A percentile compares a stretch with the other conserved stretches of the same genome.
Conservation (phyloP, 306 rosid genomes). For the Glycine soja region DNA sequence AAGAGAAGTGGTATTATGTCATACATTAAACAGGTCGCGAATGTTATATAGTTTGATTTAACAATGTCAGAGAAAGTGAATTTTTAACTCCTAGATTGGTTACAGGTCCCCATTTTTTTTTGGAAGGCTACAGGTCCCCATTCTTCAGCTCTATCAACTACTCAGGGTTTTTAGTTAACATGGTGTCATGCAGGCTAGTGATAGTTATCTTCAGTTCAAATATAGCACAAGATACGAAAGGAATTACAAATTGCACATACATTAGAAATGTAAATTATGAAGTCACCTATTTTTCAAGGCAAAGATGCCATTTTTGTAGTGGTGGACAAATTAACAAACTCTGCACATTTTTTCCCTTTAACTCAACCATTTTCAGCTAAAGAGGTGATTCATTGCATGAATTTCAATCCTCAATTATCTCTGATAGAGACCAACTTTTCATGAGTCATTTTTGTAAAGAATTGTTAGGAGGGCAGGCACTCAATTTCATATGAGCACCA, state of each 20-base stretch:
- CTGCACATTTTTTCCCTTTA: not conserved
- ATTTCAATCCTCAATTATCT: not conserved
- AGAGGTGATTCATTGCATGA: not conserved
- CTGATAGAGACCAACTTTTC: not conserved
- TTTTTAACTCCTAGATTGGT: constrained; percentile 3
- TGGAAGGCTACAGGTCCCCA: constrained; percentile 1
- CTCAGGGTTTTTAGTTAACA: not conserved
- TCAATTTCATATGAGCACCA: not conserved
- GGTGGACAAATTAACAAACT: not conserved
- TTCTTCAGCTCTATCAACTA: not conserved
- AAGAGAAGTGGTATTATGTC: constrained; percentile 10
- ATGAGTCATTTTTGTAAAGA: not conserved
- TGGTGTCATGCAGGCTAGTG: not conserved
- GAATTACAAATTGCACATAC: not conserved
- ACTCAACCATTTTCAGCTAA: not conserved
- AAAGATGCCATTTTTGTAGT: not conserved
- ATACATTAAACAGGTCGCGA: constrained; percentile 6
- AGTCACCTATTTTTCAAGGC: not conserved
- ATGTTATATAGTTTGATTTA: constrained; percentile 22
- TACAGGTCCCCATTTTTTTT: constrained; percentile 17
- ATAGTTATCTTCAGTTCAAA: not conserved
- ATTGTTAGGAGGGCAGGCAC: not conserved
- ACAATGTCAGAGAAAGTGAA: not conserved
- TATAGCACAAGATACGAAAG: not conserved
- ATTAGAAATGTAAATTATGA: not conserved